Base-by-base conservation (phyloP, 2,329 filamentous ascomycete genomes). In the Epicoccum nigrum region DNA sequence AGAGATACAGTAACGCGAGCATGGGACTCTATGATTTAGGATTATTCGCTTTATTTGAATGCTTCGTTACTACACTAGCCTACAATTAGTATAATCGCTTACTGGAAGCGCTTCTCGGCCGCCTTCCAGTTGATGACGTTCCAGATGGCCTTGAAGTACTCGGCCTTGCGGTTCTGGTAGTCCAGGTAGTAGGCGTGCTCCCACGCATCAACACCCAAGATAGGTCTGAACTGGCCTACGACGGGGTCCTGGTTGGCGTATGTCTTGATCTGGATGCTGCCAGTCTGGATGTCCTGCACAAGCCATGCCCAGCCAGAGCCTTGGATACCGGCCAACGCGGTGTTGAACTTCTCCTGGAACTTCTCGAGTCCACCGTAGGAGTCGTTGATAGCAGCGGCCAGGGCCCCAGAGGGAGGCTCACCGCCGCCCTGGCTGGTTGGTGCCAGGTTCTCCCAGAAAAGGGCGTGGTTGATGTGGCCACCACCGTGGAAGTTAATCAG, bases 121-220 rank as follows among this genome's bases (percentile, higher is more conserved):
- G 88, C 85, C 84, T 92, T 91, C 92, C 92, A 97, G 86, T 96
- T 96, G 75, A 96, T 81, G 41, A 96, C 92, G 64, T 96, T 90
- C 92, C 92, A 96, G 73, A 96, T 88, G 52, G 90, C 90, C 67
- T 84, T 84, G 77, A 96, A 96, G 82, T 96, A 96, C 80, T 96
- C 92, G 51, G 88, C 92, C 86, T 96, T 96, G 76, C 91, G 87
- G 83, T 96, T 96, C 85, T 96, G 84, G 79, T 96, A 96, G 80
- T 96, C 90, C 56, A 96, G 82, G 79, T 96, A 95, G 81, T 95
- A 96, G 44, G 92, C 92, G 77, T 96, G 92, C 82, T 96, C 92
- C 92, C 92, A 96, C 46, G 92, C 92, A 79, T 97, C 92, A 68
- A 97, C 88, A 50, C 92, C 92, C 38, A 97, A 79, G 40, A 97